phyloP scores from a whole-genome alignment of 257 asterid genomes.

The Striga asiatica region DNA sequence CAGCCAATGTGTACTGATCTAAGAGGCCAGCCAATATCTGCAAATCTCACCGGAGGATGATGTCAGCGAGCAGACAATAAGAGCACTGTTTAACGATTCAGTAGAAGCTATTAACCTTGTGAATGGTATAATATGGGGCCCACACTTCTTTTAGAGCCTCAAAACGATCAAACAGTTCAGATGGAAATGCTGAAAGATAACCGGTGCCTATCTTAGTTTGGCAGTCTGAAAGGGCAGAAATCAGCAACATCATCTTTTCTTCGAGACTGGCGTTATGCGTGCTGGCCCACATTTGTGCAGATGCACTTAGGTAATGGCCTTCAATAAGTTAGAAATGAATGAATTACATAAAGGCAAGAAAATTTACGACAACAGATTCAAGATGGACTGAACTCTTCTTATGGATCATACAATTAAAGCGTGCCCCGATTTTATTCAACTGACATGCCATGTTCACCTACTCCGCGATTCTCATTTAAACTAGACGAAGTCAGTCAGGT shows the following conservation, averaged over 20 bases:
- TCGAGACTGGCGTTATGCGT: constrained; percentile 43
- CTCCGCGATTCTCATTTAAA: neutral
- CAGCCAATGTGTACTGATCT: constrained; percentile 66
- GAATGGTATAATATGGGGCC: constrained; percentile 96
- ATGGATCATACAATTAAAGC: neutral
- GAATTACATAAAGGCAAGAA: constrained; percentile 17
- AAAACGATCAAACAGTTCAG: constrained; percentile 62
- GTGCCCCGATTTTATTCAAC: neutral
- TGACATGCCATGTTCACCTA: neutral
- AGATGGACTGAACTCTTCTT: neutral
- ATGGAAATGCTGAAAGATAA: constrained; percentile 89
- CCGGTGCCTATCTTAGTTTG: constrained; percentile 68
- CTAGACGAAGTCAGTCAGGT: neutral
- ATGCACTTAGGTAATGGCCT: constrained; percentile 92
- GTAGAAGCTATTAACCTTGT: constrained; percentile 56
- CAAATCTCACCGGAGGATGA: constrained; percentile 5
- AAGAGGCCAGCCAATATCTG: constrained; percentile 92
- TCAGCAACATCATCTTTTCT: constrained; percentile 44
- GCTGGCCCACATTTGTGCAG: constrained; percentile 92
- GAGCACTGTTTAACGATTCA: neutral
- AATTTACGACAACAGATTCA: constrained; percentile 3
- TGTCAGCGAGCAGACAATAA: constrained; percentile 12
- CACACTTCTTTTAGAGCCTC: constrained; percentile 66
- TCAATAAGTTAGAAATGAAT: constrained; percentile 11
- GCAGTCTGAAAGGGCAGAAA: constrained; percentile 49